Base-by-base conservation (phyloP, 495 filamentous ascomycete species). In the Penicillium diatomitis region DNA sequence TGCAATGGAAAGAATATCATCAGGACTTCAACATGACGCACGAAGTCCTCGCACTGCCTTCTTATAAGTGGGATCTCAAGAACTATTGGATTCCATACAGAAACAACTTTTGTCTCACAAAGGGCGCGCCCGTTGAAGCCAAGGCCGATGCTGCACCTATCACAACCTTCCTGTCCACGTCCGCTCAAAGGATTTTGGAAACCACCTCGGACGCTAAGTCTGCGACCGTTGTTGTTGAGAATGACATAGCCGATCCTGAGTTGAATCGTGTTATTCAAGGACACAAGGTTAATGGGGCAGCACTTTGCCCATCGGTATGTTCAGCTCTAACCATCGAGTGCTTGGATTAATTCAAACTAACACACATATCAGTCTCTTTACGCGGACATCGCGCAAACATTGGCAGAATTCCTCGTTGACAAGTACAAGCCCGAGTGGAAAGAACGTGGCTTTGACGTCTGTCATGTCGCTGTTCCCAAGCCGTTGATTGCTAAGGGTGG, bases 11-110 rank as follows among this genome's bases (percentile, higher is more conserved):
- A 51, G 87, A 90, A 61, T 88, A 82, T 58, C 86, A 90, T 66
- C 75, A 78, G 27, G 83, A 87, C 60, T 91, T 87, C 58, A 63
- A 63, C 39, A 53, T 70, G 6, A 76, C 70, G 11, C 79, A 81
- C 36, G 72, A 78, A 32, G 73, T 90, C 8, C 65, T 92, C 2
- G 67, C 77, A 10, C 75, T 92, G 3, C 88, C 88, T 11, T 65
- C 77, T 3, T 95, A 95, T 58, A 78, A 77, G 7, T 95, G 83
- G 69, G 85, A 92, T 49, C 65, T 82, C 32, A 90, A 89, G 72
- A 82, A 85, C 54, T 88, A 89, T 64, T 92, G 88, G 88, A 78
- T 90, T 20, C 73, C 82, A 8, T 90, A 90, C 63, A 74, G 71
- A 9, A 81, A 85, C 49, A 69, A 78, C 52, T 80, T 73, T 63